These are phyloP conservation scores for Tylopilus rubrobrunneus DNA, from an alignment of 768 basidiomycete genomes.

Conservation along the genomic window DNA sequence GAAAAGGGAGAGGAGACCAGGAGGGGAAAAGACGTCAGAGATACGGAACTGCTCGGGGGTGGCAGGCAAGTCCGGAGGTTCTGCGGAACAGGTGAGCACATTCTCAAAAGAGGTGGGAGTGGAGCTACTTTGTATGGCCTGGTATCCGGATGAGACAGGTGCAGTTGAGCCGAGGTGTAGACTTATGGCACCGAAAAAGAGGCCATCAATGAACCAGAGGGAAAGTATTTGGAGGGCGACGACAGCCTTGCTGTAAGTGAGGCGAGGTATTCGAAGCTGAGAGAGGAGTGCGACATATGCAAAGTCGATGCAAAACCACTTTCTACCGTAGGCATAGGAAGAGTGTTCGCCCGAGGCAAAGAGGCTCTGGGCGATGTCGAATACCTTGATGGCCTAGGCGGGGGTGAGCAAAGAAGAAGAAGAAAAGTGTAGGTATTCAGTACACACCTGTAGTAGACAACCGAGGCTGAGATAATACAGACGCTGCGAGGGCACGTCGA, in stretches of 20 bases:
- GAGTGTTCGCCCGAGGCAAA: slow-evolving; percentile 42
- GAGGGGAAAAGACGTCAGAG: slow-evolving; percentile 45
- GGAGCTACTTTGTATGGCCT: slow-evolving; percentile 32
- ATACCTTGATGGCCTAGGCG: slow-evolving; percentile 65
- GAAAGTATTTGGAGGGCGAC: slow-evolving; percentile 58
- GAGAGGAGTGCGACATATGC: slow-evolving; percentile 54
- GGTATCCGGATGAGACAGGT: slow-evolving; percentile 11
- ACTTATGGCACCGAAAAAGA: slow-evolving; percentile 70
- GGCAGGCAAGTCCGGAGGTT: slow-evolving; percentile 36
- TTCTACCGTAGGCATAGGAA: slow-evolving; percentile 47
- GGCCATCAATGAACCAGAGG: slow-evolving; percentile 61
- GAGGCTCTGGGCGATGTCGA: slow-evolving; percentile 61
- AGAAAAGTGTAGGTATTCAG: no score
- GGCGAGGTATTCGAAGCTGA: slow-evolving; percentile 68
- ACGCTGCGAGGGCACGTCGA: slow-evolving; percentile 77
- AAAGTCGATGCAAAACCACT: slow-evolving; percentile 74
- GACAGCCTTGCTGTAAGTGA: slow-evolving; percentile 61
- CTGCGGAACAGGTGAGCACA: slow-evolving; percentile 19
- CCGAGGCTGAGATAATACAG: slow-evolving; percentile 75
- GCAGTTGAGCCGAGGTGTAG: slow-evolving; percentile 42
- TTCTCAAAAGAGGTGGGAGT: neutral
- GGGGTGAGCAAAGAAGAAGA: neutral
- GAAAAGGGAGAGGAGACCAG: slow-evolving; percentile 47
- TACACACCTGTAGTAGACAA: slow-evolving; percentile 67
- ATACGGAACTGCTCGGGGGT: slow-evolving; percentile 46